Evolutionary conservation across 2,329 filamentous ascomycete genomes (phyloP), one percentile per base, ranked within the genome.

Genomic region (Penicillium frequentans): DNA sequence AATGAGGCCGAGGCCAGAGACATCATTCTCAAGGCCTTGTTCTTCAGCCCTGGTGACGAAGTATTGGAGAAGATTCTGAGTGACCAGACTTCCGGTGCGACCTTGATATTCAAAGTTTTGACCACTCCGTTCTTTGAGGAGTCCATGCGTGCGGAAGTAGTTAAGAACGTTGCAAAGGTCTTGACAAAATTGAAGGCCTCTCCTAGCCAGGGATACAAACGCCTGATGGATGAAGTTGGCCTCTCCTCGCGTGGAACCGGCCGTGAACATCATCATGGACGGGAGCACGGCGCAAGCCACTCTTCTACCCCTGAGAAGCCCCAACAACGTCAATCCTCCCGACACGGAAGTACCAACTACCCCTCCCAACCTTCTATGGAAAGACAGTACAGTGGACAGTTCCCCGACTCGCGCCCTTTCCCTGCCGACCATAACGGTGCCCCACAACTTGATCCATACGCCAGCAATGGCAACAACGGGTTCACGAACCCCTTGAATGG

Each of bases 41-140:
- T 99, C 83, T 96, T 96, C 76, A 92, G 90, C 9, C 84, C 87
- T 3, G 90, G 93, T 60, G 91, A 98, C 68, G 87, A 93, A 65
- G 86, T 90, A 1, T 78, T 99, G 42, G 93, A 96, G 72, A 90
- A 91, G 54, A 98, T 99, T 58, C 81, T 99, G 33, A 90, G 86
- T 60, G 95, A 99, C 71, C 91, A 96, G 68, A 86, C 90, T 47
- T 98, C 93, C 64, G 95, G 95, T 54, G 91, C 93, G 3, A 98
- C 93, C 1, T 79, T 99, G 64, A 98, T 99, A 69, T 99, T 98
- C 85, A 99, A 99, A 82, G 93, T 98, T 33, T 82, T 99, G 55
- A 98, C 95, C 0, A 98, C 93, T 8, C 95, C 95, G 0, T 98
- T 97, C 83, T 93, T 98, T 63, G 95, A 99, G 64, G 95, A 99